Evolutionary conservation across 108 stramenopile species (phyloP).

Genomic region (Chaetoceros muelleri): DNA sequence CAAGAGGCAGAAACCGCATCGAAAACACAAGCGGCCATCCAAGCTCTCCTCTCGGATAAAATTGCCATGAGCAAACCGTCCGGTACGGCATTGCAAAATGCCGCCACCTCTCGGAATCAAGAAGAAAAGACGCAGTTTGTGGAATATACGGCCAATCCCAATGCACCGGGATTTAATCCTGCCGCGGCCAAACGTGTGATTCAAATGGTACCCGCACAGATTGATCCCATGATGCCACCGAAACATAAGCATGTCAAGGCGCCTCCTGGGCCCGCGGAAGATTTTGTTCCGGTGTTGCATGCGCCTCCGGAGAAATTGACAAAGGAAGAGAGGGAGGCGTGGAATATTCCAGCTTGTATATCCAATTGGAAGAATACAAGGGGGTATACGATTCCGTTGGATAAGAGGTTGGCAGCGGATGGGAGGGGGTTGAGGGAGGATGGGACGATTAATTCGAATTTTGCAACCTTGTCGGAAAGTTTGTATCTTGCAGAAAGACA

Average conservation of each 20-base stretch:
- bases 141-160: constrained; percentile 91
- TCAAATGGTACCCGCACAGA: constrained; percentile 94
- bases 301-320: constrained; percentile 71
- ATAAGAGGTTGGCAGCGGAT: constrained; percentile 98
- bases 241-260: constrained; percentile 98
- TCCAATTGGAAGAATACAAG: constrained; percentile 98
- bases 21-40: constrained; percentile 84
- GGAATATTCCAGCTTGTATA: constrained; percentile 98
- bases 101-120: constrained; percentile 53
- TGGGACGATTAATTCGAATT: constrained; percentile 85
- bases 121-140: constrained; percentile 89
- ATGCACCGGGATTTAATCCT: constrained; percentile 97
- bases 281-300: constrained; percentile 83
- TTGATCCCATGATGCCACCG: constrained; percentile 99
- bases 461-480: constrained; percentile 87
- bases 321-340: constrained; percentile 85
- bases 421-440: constrained; percentile 90
- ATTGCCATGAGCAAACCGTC: constrained; percentile 82
- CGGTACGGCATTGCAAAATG: constrained; percentile 61
- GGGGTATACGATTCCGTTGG: constrained; percentile 97
- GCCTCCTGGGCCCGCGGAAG: constrained; percentile 86
- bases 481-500: constrained; percentile 95
- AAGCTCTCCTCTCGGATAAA: constrained; percentile 60
- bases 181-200: constrained; percentile 86
- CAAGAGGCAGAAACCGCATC: constrained; percentile 79